A percentile compares a stretch with the other conserved stretches of the same genome.
Conservation (phyloP, 2,329 filamentous ascomycete species). For the Myriosclerotinia scirpicola region DNA sequence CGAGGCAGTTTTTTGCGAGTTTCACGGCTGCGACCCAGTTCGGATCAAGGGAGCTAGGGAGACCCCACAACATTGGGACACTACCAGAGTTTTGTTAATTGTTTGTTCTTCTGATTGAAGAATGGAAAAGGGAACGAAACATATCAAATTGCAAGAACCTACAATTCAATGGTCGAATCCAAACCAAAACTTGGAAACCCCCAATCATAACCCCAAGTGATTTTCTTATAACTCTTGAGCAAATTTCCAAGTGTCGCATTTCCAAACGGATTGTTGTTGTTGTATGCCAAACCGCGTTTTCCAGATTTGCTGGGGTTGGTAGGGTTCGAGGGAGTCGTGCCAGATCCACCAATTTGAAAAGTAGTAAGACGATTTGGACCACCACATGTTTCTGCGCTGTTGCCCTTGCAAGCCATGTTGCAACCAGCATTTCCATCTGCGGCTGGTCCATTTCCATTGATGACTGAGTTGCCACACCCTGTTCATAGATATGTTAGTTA, state of each 20-base stretch:
- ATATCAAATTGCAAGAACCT: slow-evolving; percentile 4
- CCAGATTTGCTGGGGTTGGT: slow-evolving; percentile 9
- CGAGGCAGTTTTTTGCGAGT: slow-evolving; percentile 56
- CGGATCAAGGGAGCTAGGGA: slow-evolving; percentile 45
- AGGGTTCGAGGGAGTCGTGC: slow-evolving; percentile 6
- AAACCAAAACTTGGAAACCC: slow-evolving; percentile 47
- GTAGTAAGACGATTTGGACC: slow-evolving; percentile 27
- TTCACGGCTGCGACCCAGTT: slow-evolving; percentile 54
- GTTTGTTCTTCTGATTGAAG: not conserved
- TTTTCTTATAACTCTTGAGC: slow-evolving; percentile 48
- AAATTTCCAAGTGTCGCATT: slow-evolving; percentile 36
- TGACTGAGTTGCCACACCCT: slow-evolving; percentile 31
- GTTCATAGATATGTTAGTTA: not conserved
- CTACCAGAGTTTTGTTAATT: slow-evolving; percentile 17
- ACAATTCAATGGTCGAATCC: slow-evolving; percentile 45
- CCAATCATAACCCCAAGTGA: slow-evolving; percentile 70
- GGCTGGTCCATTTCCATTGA: slow-evolving; percentile 28
- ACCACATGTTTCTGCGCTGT: slow-evolving; percentile 34
- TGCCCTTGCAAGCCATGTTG: slow-evolving; percentile 37
- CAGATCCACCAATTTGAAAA: slow-evolving; percentile 7
- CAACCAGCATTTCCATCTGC: slow-evolving; percentile 31
- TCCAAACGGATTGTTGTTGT: slow-evolving; percentile 46
- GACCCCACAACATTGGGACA: slow-evolving; percentile 66
- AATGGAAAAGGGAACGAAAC: not conserved
- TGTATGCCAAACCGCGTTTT: slow-evolving; percentile 69